Conservation (phyloP, 345 rosid genomes). For the Populus simonii region DNA sequence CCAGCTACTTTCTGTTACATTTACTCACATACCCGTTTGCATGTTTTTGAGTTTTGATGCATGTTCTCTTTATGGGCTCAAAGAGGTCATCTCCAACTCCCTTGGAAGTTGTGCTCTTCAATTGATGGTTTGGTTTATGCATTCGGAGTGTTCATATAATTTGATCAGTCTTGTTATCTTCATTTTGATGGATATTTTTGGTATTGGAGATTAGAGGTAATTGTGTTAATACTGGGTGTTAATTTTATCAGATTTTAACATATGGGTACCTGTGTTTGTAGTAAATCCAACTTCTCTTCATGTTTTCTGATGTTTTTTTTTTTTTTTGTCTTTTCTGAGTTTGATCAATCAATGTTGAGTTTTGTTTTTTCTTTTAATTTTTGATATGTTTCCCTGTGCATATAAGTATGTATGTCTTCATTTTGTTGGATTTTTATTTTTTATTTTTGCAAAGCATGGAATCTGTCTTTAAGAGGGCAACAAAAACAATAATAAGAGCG, state of each 20-base stretch:
- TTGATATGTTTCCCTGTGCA: not conserved
- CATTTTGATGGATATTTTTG: not conserved
- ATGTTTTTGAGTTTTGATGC: not conserved
- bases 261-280: conserved; percentile 6
- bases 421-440: not conserved
- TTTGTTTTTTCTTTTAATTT: not conserved
- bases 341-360: not conserved
- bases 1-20: conserved; percentile 7
- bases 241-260: conserved; percentile 10
- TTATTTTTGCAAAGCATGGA: not conserved
- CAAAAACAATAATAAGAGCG: not conserved
- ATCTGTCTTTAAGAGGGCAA: not conserved
- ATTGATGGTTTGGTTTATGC: conserved; percentile 14
- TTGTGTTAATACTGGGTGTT: not conserved
- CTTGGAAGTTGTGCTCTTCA: not conserved
- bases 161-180: conserved; percentile 6
- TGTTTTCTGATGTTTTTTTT: not conserved
- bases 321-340: not conserved
- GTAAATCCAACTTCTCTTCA: not conserved
- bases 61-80: not conserved
- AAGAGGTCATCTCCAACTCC: not conserved
- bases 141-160: conserved; percentile 1
- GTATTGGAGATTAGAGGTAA: conserved; percentile 7
- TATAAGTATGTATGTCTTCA: not conserved
- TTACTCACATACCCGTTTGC: not conserved